Base-by-base conservation (phyloP, 2,329 filamentous ascomycete species). In the Fulvia fulva region DNA sequence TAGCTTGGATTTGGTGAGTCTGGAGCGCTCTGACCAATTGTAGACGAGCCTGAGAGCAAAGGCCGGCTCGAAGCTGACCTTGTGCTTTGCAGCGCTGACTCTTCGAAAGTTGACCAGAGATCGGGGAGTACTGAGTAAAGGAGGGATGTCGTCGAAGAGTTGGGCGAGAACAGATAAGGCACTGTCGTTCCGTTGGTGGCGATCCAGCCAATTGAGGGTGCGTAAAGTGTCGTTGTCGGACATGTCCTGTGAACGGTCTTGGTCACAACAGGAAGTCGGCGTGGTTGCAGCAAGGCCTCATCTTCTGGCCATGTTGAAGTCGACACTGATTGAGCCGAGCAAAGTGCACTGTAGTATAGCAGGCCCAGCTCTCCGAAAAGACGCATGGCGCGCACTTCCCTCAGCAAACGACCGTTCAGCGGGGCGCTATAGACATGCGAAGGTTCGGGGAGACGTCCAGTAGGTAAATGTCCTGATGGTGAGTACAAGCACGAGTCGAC, bases 171-270 rank as follows among this genome's bases (percentile, higher is more conserved):
- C 5, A 41, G 47, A 28, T 34, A 57, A 5, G 55, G 55, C 16
- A 44, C 19, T 21, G 55, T 57, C 5, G 55, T 23, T 7, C 55
- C 55, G 23, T 57, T 53, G 14, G 50, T 50, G 9, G 37, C 52
- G 16, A 57, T 41, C 55, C 50, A 57, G 11, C 55, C 50, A 21
- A 22, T 30, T 11, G 55, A 53, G 22, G 43, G 50, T n/a, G 47
- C 5, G 22, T 25, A 34, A 19, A 28, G 19, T 7, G 28, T 26
- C 23, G 51, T 47, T 7, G 50, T 53, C 23, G 55, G 34, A 47
- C 55, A 57, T 19, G 44, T 25, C 14, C 25, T 30, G 28, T 53
- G 44, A 28, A 57, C 55, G 34, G 50, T 53, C 41, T 57, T 53
- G 6, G 55, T 57, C 19, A 57, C 41, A 19, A 45, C 30, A 9